Evolutionary conservation across 2,329 filamentous ascomycete species (phyloP), one percentile per base, ranked within the genome.

Genomic region (Stemphylium vesicarium): DNA sequence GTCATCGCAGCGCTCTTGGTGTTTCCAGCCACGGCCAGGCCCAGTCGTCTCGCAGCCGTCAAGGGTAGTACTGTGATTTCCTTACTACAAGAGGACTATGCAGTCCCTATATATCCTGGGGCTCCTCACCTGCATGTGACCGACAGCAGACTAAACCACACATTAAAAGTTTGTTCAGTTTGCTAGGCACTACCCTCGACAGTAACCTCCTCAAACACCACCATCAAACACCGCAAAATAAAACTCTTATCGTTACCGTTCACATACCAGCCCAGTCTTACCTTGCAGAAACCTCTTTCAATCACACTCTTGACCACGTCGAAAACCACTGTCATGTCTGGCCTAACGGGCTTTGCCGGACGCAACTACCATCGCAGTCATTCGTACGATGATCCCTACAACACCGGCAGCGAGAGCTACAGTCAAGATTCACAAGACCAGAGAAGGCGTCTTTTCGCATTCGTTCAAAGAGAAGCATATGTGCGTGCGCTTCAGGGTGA

Each of bases 391-490:
- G 31, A 37, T 13, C 33, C 32, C 9, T 47, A 48, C 6, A 20
- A 13, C 12, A 33, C 24, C 24, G 16, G 38, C 10, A 41, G 36
- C 24, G 50, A 45, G 10, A 42, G 15, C 18, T 38, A 35, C 33
- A 15, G 10, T 31, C 22, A 24, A n/a, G 13, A 38, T 13, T 16
- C 11, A 22, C 38, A 31, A n/a, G 13, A 44, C 33, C 35, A 16
- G 35, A 40, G 24, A 13, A 35, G 15, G 11, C 44, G 35, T 10
- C 48, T 38, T 24, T 38, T 29, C 12, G 53, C 44, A 11, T 39
- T 20, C 16, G 13, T n/a, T 24, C 39, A 60, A 37, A 39, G 38
- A 32, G 33, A 42, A 13, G 29, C 43, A 45, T 51, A 42, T 18
- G 10, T 40, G 11, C 31, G 15, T 12, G 29, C 40, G 24, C 39